A percentile compares a stretch with the other conserved stretches of the same genome.
Conservation (phyloP, 257 asterid species). For the Nicotiana undulata region DNA sequence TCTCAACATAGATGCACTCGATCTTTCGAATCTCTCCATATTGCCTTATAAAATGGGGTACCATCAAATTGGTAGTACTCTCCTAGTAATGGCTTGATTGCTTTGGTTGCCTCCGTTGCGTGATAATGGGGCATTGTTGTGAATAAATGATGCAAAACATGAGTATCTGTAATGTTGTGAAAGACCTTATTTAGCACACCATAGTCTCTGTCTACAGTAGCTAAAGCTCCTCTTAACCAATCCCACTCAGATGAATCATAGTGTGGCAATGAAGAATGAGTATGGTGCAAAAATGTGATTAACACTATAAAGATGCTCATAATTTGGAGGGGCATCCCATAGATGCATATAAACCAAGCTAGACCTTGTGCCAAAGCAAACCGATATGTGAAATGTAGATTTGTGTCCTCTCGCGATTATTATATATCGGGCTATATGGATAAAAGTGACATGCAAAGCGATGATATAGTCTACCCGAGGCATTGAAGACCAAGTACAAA, state of each 20-base stretch:
- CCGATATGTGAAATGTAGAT: conserved; percentile 7
- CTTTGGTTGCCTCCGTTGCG: conserved; percentile 15
- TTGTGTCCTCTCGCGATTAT: background rate
- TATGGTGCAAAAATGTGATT: conserved; percentile 12
- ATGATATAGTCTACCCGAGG: background rate
- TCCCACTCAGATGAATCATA: conserved; percentile 10
- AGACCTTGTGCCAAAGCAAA: background rate
- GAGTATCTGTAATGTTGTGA: conserved; percentile 3
- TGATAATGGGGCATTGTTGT: conserved; percentile 7
- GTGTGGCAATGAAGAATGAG: conserved; percentile 9
- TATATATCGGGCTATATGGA: conserved; percentile 12
- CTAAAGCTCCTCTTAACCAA: conserved; percentile 5
- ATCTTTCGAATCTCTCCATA: conserved; percentile 10
- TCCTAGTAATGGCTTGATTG: conserved; percentile 8
- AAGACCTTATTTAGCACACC: conserved; percentile 6
- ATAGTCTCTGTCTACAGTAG: conserved; percentile 10
- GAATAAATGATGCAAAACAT: conserved; percentile 13
- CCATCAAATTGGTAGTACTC: conserved; percentile 6
- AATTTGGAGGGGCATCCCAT: conserved; percentile 6
- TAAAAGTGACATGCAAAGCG: conserved; percentile 9
- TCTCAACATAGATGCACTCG: conserved; percentile 11
- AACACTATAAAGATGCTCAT: conserved; percentile 11
- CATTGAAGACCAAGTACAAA: conserved; percentile 9
- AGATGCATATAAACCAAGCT: conserved; percentile 1
- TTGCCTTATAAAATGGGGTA: conserved; percentile 3